These are phyloP conservation scores for Psidium guajava DNA, from an alignment of 345 rosid species.

Conservation along the genomic window DNA sequence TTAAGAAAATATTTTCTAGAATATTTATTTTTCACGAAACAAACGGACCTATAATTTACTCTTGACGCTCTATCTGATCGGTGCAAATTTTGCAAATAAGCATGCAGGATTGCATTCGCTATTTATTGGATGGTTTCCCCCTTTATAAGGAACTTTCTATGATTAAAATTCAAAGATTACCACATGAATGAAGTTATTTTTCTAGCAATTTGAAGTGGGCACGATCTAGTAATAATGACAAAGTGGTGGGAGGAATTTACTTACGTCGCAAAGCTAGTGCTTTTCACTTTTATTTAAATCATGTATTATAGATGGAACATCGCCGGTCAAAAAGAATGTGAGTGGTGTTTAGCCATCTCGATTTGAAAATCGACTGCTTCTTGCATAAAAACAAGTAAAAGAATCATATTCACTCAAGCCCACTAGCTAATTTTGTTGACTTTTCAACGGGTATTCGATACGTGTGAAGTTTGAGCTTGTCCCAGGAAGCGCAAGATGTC, in stretches of 20 bases:
- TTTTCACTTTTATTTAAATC: background rate
- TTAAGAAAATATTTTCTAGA: too few species aligned
- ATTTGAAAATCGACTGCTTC: background rate
- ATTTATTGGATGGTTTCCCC: background rate
- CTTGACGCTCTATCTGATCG: too few species aligned
- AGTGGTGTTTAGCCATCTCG: background rate
- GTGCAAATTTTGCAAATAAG: too few species aligned
- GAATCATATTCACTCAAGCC: background rate
- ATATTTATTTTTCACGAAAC: too few species aligned
- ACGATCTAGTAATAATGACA: background rate
- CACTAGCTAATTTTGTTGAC: background rate
- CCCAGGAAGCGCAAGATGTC: too few species aligned
- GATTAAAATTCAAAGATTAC: background rate
- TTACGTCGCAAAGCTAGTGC: background rate
- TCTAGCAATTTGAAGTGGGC: background rate
- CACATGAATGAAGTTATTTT: background rate
- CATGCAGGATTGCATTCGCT: background rate
- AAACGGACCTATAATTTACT: too few species aligned
- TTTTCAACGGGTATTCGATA: background rate
- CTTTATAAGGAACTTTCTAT: background rate
- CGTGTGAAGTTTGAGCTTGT: too few species aligned
- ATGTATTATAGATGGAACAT: background rate
- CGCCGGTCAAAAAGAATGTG: background rate
- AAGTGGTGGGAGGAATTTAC: background rate
- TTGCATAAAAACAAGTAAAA: background rate